Base-by-base conservation (phyloP, 768 basidiomycete genomes). In the Krasilnikovozyma curviuscula region DNA sequence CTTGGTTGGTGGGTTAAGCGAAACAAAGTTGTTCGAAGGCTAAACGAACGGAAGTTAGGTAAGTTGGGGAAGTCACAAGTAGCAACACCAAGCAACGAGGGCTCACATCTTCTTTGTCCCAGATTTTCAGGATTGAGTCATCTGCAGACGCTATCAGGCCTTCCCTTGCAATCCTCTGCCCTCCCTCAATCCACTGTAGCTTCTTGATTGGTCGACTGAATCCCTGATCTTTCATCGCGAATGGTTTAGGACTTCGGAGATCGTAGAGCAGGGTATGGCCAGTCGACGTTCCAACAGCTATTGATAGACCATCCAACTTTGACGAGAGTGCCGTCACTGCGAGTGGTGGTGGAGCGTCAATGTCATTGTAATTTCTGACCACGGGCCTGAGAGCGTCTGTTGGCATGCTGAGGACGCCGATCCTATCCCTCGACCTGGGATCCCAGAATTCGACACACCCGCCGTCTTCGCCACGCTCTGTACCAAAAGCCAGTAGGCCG, bases 381-480 rank as follows among this genome's bases (percentile, higher is more conserved):
- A n/a, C n/a, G n/a, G n/a, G n/a, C 3, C 50, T 19, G 14, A 52
- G 45, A 28, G 34, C 21, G 12, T 52, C 45, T 12, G 32, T 61
- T 5, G 80, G 83, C 19, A 86, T 58, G 23, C 68, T 63, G 31
- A 93, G 68, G 3, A 74, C 65, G 0, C 83, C 86, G 0, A 85
- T 81, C 25, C 73, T 65, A 0, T 76, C 68, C 14, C 89, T 71
- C 27, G 85, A 84, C 39, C 93, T 73, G 4, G 79, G 83, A 65
- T 98, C 93, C 88, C 89, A 98, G 59, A 98, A 84, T 63, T 95
- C 86, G 34, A 86, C 81, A 3, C 79, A 76, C 16, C 85, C 83
- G 27, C 46, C 48, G 19, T 54, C 50, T 12, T 55, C 54, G 5
- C 51, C 58, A 3, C 81, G 83, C 51, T 95, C 89, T 2, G 85